Base-by-base conservation (phyloP, 331 rosid species). In the Erythrophleum ivorense region DNA sequence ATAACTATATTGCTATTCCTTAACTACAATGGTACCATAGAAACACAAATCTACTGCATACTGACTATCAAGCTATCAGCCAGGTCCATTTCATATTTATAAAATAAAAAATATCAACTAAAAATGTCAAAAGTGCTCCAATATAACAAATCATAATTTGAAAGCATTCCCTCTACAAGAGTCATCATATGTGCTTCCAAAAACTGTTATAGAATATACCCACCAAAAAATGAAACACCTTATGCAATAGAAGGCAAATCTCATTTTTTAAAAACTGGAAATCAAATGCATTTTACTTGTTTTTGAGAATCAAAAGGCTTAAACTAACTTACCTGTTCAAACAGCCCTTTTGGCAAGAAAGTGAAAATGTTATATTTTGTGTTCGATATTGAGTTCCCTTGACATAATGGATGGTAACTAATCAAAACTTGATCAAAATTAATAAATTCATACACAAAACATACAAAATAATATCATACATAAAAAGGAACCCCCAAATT, bases 301-400 rank as follows among this genome's bases (percentile, higher is more conserved):
- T 63, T 69, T 53, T 69, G 2, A 80, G 68, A 74, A 76, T 52
- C 21, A 43, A 71, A 65, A 87, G 74, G 62, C 74, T 60, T 59
- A 29, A 82, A 76, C 54, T 65, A 86, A 84, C 73, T 89, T 85
- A 95, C 98, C 93, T 95, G 98, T 88, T 95, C 98, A 86, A 91
- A 93, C 83, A 95, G 84, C 82, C 98, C 98, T 84, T 95, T 95
- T 3, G 98, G 98, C 46, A 95, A 78, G 86, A 93, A 95, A 52
- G 98, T 93, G 41, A 95, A 78, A 75, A 95, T 85, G 89, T 83
- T 95, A 88, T 89, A 95, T 88, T 95, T 95, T 16, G 98, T 95
- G 16, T 97, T 95, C 3, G 98, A 91, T 82, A 93, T 89, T 21
- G 97, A 92, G 88, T 95, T 95, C 43, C 94, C 98, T 98, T 95